These are phyloP conservation scores for Diversispora eburnea DNA, from an alignment of 192 early-diverging fungal species.

Conservation along the genomic window DNA sequence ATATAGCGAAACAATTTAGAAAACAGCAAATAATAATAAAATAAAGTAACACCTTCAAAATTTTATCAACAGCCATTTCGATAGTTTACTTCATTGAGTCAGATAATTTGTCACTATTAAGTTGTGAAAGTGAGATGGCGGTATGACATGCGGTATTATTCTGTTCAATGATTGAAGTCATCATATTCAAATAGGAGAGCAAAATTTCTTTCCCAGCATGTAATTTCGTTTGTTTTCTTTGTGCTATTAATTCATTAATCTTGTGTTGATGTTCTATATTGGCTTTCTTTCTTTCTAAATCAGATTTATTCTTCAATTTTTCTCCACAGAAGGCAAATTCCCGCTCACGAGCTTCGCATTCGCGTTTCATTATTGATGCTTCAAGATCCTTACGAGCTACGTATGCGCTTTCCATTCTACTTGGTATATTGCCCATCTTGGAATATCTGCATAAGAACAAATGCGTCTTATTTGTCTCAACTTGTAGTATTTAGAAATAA, in stretches of 20 bases:
- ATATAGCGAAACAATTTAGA: not conserved
- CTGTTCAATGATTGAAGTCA: not conserved
- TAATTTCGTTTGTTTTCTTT: slow-evolving; percentile 12
- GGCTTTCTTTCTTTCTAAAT: not conserved
- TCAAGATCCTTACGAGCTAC: no score
- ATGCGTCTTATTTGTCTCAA: no score
- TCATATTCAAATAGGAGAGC: not conserved
- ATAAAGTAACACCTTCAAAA: not conserved
- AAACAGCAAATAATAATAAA: not conserved
- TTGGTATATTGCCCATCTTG: no score
- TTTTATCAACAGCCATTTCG: not conserved
- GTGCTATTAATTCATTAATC: slow-evolving; percentile 13
- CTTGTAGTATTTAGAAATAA: no score
- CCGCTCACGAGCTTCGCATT: slow-evolving; percentile 10
- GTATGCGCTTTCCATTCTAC: no score
- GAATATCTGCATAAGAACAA: no score
- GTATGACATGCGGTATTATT: not conserved
- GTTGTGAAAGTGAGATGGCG: not conserved
- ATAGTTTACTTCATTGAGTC: not conserved
- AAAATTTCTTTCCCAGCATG: slow-evolving; percentile 13
- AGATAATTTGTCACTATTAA: not conserved
- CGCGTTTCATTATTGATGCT: not conserved
- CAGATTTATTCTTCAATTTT: not conserved
- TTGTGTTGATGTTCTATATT: slow-evolving; percentile 17
- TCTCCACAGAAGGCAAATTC: not conserved